These are phyloP conservation scores for Xylaria sp. DNA, from an alignment of 2,329 filamentous ascomycete genomes.

Conservation along the genomic window DNA sequence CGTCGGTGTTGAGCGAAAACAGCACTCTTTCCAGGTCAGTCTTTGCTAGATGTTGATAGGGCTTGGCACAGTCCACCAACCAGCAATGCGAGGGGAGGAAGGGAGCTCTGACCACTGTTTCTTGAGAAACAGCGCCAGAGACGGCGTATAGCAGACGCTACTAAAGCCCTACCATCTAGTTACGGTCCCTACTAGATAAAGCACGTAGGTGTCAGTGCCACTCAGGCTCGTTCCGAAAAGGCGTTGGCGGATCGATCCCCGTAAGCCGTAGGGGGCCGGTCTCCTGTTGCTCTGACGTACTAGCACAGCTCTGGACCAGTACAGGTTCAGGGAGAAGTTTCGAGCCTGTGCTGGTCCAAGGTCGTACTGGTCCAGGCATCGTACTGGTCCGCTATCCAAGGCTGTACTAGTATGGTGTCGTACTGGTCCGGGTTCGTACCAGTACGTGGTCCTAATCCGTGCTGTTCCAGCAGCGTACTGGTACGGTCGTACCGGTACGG, in stretches of 20 bases:
- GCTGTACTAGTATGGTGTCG: slow-evolving; percentile 3
- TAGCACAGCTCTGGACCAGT: slow-evolving; percentile 3
- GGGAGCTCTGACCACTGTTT: neutral
- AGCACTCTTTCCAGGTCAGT: neutral
- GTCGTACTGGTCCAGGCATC: slow-evolving; percentile 12
- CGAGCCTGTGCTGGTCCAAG: neutral
- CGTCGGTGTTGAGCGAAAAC: neutral
- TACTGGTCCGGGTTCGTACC: slow-evolving; percentile 3
- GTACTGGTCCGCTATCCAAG: slow-evolving; percentile 10
- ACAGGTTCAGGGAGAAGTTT: neutral
- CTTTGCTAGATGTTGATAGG: neutral
- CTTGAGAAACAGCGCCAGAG: neutral
- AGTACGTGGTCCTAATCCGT: slow-evolving; percentile 5
- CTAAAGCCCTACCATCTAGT: neutral
- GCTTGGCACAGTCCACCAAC: neutral
- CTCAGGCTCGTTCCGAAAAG: neutral
- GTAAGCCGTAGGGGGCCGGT: neutral
- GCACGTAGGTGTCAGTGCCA: neutral
- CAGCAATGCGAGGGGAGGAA: neutral
- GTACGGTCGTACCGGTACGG: no score
- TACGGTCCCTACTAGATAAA: neutral
- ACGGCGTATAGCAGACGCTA: neutral
- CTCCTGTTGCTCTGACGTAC: slow-evolving; percentile 1
- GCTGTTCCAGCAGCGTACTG: slow-evolving; percentile 3
- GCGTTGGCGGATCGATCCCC: neutral